Base-by-base conservation (phyloP, 2,329 filamentous ascomycete genomes). In the Diaporthe nobilis region DNA sequence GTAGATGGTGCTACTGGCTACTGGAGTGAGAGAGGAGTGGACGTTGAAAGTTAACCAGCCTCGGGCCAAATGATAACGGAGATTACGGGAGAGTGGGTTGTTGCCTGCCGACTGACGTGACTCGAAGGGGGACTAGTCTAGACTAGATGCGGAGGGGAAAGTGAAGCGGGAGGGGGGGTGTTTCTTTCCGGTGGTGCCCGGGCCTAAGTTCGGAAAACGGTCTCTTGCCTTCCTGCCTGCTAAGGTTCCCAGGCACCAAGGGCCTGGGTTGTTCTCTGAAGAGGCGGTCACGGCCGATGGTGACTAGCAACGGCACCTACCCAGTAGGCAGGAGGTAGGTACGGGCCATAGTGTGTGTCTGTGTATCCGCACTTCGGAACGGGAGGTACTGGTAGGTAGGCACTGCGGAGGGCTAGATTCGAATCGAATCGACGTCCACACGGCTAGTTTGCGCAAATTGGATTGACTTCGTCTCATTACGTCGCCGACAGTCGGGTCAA, bases 401-500 rank as follows among this genome's bases (percentile, higher is more conserved):
- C 10, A n/a, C 58, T 37, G 17, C 20, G 31, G 22, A 39, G 28
- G 63, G 44, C 44, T 51, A 37, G 63, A 53, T 68, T 51, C 42
- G 28, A 37, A 25, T 68, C 28, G 63, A 67, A 68, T 51, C 63
- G 63, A 25, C 47, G 47, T 37, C 20, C 63, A 51, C 47, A 68
- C 63, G 47, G 63, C 63, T 68, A 51, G 44, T 68, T 53, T 68
- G 63, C 63, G 63, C 63, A 68, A 68, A 68, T 68, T 68, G 63
- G 63, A 42, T 55, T 70, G 65, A 42, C 65, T 55, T 55, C n/a
- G 25, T 70, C 49, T 51, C 65, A 55, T 70, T 70, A 42, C 49
- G 65, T 55, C 65, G 65, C 49, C 49, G 65, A 70, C 47, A 4
- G 65, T 70, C 65, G 65, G 65, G 34, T 70, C 65, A 70, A 55